Conservation (phyloP, 2,329 filamentous ascomycete genomes). For the Colletotrichum lentis region DNA sequence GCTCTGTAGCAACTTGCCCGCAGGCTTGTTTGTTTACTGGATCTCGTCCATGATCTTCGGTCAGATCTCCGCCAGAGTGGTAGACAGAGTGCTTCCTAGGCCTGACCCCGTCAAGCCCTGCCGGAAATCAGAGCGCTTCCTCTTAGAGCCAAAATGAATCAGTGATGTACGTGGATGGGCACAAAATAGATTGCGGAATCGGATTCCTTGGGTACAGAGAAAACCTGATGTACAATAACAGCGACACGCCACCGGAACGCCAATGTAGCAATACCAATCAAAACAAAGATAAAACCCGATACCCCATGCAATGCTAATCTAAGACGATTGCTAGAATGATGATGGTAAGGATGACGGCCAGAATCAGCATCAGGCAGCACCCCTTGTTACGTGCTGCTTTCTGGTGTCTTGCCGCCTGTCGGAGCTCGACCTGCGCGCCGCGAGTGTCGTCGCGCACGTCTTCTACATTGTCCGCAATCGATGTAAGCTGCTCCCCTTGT, state of each 20-base stretch:
- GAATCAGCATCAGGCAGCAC: slow-evolving; percentile 87
- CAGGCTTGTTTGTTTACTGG: slow-evolving; percentile 54
- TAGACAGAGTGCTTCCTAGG: neutral
- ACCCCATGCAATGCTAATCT: slow-evolving; percentile 56
- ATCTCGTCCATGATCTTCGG: slow-evolving; percentile 41
- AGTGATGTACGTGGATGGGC: neutral
- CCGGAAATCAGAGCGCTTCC: neutral
- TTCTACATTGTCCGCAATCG: slow-evolving; percentile 88
- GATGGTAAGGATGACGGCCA: slow-evolving; percentile 88
- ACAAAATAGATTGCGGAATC: slow-evolving; percentile 9
- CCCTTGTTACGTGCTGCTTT: slow-evolving; percentile 94
- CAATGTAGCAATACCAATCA: slow-evolving; percentile 18
- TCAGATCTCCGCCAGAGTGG: neutral
- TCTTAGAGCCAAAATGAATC: neutral
- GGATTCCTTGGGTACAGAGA: slow-evolving; percentile 9
- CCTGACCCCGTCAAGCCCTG: neutral
- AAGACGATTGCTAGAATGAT: slow-evolving; percentile 87
- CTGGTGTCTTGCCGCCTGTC: slow-evolving; percentile 88
- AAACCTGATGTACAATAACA: slow-evolving; percentile 35
- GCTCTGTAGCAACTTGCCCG: slow-evolving; percentile 48
- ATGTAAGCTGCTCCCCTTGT: slow-evolving; percentile 87
- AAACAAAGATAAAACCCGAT: neutral
- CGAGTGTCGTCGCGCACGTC: slow-evolving; percentile 81
- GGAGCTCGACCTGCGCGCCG: slow-evolving; percentile 85
- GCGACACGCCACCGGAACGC: slow-evolving; percentile 29